Evolutionary conservation across 2,329 filamentous ascomycete species (phyloP).

Genomic region (Aspergillus pseudoviridinutans): DNA sequence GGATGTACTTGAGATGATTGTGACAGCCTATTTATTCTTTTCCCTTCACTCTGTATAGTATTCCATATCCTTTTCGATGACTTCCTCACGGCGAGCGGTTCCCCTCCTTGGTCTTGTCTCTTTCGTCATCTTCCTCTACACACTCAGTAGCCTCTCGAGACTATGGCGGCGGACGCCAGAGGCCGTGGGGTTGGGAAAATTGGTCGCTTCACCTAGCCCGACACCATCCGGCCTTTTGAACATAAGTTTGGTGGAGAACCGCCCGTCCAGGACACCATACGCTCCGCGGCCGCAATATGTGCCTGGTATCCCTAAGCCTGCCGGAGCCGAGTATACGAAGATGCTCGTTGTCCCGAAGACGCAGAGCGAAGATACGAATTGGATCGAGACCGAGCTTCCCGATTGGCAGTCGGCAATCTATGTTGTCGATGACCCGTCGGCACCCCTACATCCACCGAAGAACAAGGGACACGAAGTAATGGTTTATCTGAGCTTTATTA

Average conservation of each 20-base stretch:
- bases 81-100: conserved; percentile 29
- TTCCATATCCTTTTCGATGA: conserved; percentile 23
- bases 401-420: conserved; percentile 49
- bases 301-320: conserved; percentile 39
- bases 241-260: conserved; percentile 10
- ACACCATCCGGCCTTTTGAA: conserved; percentile 13
- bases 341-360: conserved; percentile 53
- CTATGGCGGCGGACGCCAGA: conserved; percentile 35
- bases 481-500: conserved; percentile 60
- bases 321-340: conserved; percentile 50
- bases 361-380: conserved; percentile 49
- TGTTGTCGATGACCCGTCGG: conserved; percentile 49
- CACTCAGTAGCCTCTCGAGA: conserved; percentile 26
- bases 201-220: conserved; percentile 13
- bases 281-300: conserved; percentile 30
- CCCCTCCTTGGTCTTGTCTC: conserved; percentile 31
- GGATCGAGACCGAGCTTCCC: conserved; percentile 52
- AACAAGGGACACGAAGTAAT: conserved; percentile 63
- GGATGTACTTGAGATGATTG: background rate
- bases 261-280: conserved; percentile 16
- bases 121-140: conserved; percentile 27
- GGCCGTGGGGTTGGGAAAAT: conserved; percentile 36
- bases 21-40: background rate
- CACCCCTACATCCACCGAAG: conserved; percentile 49
- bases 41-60: conserved; percentile 7